Evolutionary conservation across 176 grass and related monocot genomes (phyloP), one percentile per base, ranked within the genome.

Genomic region (Musa beccarii): DNA sequence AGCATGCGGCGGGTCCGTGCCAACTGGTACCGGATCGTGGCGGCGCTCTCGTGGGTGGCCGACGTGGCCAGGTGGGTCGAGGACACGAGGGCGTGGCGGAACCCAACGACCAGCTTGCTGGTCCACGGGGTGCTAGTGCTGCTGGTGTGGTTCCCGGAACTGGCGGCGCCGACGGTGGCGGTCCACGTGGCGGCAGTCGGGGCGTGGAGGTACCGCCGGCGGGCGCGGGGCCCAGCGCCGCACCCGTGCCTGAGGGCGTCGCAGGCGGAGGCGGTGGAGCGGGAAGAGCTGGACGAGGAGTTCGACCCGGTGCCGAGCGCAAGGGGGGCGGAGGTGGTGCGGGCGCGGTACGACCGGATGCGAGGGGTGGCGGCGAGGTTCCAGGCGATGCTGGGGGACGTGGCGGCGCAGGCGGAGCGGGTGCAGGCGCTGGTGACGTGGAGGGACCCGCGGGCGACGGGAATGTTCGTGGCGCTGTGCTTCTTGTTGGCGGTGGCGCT

Each of bases 1-100:
- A 98, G 90, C 86, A 91, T 97, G 94, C 79, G 94, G 14, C 92
- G 87, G 86, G 81, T 97, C 74, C 94, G 94, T 54, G 86, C 94
- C 68, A 93, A 91, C 79, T 93, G 94, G 94, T 79, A 78, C 80
- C 86, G 90, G 62, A 87, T 92, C 12, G 82, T 56, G 52, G 59
- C 82, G 1, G 94, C 94, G 23, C 61, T 97, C 17, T 74, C 84
- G 12, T 97, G 94, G 94, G 77, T 83, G 12, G 19, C 77, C 23
- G 84, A 82, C 73, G 75, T 79, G 22, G 94, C 67, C n/a, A 77
- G 82, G 16, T 93, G 90, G 93, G 62, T 75, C 25, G 86, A 98
- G 43, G 77, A 86, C 78, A 89, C 82, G 21, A 84, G 88, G 67
- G 77, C 78, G 83, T 93, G 94, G 88, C 84, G 88, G 4, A 91